phyloP scores from a whole-genome alignment of 225 moss, liverwort and hornwort species.

The Pleurozium schreberi region DNA sequence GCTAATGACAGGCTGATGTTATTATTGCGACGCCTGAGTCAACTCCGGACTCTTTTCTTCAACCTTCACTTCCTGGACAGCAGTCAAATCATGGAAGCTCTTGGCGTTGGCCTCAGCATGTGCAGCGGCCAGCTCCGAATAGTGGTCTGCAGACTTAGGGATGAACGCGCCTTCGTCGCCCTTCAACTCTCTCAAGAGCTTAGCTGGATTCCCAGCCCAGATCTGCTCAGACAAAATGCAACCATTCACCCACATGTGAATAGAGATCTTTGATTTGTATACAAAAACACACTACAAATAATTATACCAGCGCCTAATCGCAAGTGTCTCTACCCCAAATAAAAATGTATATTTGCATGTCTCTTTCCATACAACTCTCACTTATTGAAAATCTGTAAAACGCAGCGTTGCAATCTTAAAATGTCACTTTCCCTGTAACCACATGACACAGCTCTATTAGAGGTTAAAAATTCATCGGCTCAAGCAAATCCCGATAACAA shows the following conservation, averaged over 20 bases:
- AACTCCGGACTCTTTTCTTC: constrained; percentile 14
- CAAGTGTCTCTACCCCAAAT: background rate
- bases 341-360: background rate
- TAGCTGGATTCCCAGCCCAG: constrained; percentile 96
- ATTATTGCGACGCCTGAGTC: constrained; percentile 12
- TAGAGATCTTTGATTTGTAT: background rate
- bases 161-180: constrained; percentile 68
- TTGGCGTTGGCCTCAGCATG: constrained; percentile 25
- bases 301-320: background rate
- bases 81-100: constrained; percentile 18
- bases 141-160: constrained; percentile 69
- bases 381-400: background rate
- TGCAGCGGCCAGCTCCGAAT: constrained; percentile 35
- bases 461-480: background rate
- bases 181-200: constrained; percentile 67
- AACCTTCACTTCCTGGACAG: background rate
- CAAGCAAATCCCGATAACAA: too few relatives aligned
- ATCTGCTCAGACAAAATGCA: constrained; percentile 27
- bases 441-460: background rate
- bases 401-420: background rate
- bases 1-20: background rate
- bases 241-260: background rate
- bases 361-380: background rate
- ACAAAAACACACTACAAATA: background rate
- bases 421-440: background rate